These are phyloP conservation scores for Vanderwaltozyma tropicalis DNA, from an alignment of 805 yeast genomes.

Conservation along the genomic window DNA sequence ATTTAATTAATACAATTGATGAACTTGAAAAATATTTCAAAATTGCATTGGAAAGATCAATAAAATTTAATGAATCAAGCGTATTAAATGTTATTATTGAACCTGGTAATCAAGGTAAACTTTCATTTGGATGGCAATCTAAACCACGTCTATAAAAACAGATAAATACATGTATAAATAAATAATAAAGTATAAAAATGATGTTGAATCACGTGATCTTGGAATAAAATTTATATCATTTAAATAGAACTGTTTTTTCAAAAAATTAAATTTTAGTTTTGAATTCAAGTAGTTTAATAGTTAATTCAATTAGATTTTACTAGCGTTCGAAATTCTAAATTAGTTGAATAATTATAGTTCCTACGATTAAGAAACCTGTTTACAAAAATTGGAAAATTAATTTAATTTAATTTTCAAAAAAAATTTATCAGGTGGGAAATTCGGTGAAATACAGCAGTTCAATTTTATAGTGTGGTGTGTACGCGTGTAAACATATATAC, in stretches of 20 bases:
- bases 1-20: constrained; percentile 32
- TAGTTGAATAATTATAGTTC: constrained; percentile 14
- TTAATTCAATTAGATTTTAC: not conserved
- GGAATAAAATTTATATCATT: no score
- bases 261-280: no score
- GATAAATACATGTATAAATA: not conserved
- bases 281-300: not conserved
- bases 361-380: constrained; percentile 24
- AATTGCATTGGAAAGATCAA: constrained; percentile 28
- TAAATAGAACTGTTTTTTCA: not conserved
- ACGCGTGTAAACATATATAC: no score
- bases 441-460: constrained; percentile 29
- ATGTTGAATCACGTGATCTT: no score
- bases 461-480: no score
- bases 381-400: constrained; percentile 7
- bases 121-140: constrained; percentile 65
- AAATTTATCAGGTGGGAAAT: constrained; percentile 28
- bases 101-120: constrained; percentile 42
- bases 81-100: constrained; percentile 54
- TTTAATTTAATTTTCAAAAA: not conserved
- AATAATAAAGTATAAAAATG: no score
- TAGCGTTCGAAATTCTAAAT: constrained; percentile 10
- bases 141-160: constrained; percentile 14
- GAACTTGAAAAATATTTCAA: constrained; percentile 31
- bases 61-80: constrained; percentile 28